phyloP scores from a whole-genome alignment of 352 stramenopile genomes.

The Globisporangium parvum region DNA sequence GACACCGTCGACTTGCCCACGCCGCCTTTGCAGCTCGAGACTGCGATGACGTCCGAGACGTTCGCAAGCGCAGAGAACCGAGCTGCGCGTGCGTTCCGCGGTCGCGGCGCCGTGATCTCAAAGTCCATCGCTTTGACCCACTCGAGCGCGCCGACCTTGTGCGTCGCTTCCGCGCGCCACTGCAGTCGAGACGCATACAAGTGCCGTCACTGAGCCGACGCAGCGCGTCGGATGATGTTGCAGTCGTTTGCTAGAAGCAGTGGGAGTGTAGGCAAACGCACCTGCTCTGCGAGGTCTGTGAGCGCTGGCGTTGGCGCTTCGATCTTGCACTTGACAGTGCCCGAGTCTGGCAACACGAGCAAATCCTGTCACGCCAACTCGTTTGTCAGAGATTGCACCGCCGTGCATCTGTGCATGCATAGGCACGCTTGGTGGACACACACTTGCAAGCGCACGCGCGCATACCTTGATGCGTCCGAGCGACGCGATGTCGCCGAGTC shows the following conservation, averaged over 20 bases:
- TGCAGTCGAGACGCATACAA: slow-evolving; percentile 20
- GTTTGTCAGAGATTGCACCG: too few relatives aligned
- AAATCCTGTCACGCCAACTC: slow-evolving; percentile 46
- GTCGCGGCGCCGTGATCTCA: slow-evolving; percentile 51
- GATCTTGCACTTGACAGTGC: slow-evolving; percentile 66
- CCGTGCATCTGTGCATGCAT: too few relatives aligned
- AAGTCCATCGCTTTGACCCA: slow-evolving; percentile 76
- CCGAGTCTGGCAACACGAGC: slow-evolving; percentile 29
- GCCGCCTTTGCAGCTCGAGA: slow-evolving; percentile 95
- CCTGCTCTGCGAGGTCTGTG: slow-evolving; percentile 61
- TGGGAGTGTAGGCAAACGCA: slow-evolving; percentile 11
- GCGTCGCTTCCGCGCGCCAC: slow-evolving; percentile 61
- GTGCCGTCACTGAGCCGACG: not conserved
- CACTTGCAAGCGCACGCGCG: not conserved
- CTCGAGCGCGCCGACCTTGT: slow-evolving; percentile 43
- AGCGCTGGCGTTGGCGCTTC: slow-evolving; percentile 64
- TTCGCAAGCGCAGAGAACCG: slow-evolving; percentile 77
- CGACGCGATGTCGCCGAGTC: slow-evolving; percentile 66
- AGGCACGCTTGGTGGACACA: not conserved
- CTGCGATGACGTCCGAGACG: slow-evolving; percentile 85
- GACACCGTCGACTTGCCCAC: slow-evolving; percentile 99
- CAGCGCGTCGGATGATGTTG: too few relatives aligned
- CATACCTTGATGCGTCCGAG: slow-evolving; percentile 80
- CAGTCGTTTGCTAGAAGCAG: not conserved
- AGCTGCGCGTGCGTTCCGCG: slow-evolving; percentile 55